These are phyloP conservation scores for Mitragyna speciosa DNA, from an alignment of 257 asterid species.

Conservation along the genomic window DNA sequence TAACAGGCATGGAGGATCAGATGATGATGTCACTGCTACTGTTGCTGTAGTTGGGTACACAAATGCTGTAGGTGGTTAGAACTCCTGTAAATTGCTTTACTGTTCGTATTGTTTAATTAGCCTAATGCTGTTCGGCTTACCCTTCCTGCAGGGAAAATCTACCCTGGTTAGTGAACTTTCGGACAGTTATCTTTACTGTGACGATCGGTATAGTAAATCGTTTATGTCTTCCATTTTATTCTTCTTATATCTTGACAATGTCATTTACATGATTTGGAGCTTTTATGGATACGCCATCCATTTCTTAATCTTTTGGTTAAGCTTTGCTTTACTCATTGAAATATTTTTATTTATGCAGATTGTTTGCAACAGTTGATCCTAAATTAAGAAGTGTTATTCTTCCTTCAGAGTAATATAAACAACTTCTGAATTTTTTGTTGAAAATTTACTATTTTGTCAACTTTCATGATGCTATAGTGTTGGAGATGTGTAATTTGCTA, in stretches of 20 bases:
- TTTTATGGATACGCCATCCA: neutral
- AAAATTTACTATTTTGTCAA: neutral
- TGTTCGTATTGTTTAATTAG: conserved; percentile 15
- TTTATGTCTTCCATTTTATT: conserved; percentile 1
- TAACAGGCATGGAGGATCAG: conserved; percentile 59
- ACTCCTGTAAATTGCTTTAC: conserved; percentile 18
- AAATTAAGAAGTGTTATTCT: conserved; percentile 77
- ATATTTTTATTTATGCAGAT: conserved; percentile 47
- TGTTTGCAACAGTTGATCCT: conserved; percentile 97
- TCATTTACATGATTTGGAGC: neutral
- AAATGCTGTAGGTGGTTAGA: conserved; percentile 73
- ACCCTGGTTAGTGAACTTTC: conserved; percentile 84
- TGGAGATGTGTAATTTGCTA: neutral
- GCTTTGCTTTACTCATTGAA: conserved; percentile 23
- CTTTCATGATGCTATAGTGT: neutral
- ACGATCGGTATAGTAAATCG: conserved; percentile 65
- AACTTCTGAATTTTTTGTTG: neutral
- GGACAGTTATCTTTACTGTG: conserved; percentile 68
- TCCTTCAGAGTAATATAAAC: conserved; percentile 74
- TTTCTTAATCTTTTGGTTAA: conserved; percentile 8
- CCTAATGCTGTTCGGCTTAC: conserved; percentile 13
- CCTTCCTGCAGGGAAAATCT: conserved; percentile 77
- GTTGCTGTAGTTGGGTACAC: conserved; percentile 98
- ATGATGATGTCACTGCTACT: conserved; percentile 71
- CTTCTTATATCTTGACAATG: neutral